Conservation (phyloP, 305 asterid genomes). For the Fraxinus floribunda region DNA sequence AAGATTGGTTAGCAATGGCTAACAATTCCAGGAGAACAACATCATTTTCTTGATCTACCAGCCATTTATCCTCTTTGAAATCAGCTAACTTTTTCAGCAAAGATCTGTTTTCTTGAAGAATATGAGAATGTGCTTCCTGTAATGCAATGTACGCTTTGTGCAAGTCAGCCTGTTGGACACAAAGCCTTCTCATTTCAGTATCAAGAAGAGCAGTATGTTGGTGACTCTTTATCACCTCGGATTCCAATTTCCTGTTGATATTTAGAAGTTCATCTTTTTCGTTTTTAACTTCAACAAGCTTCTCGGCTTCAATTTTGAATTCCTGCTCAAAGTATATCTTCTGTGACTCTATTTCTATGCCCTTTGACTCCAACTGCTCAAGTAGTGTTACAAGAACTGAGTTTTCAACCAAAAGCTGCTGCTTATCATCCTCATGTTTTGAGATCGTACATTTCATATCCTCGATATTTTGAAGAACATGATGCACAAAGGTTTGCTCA, state of each 20-base stretch:
- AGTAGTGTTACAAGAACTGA: slow-evolving; percentile 69
- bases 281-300: slow-evolving; percentile 41
- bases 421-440: slow-evolving; percentile 58
- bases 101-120: slow-evolving; percentile 48
- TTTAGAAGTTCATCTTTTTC: slow-evolving; percentile 53
- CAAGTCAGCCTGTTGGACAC: slow-evolving; percentile 42
- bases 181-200: slow-evolving; percentile 53
- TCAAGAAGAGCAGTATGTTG: slow-evolving; percentile 37
- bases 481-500: slow-evolving; percentile 49
- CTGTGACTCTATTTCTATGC: slow-evolving; percentile 53
- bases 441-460: slow-evolving; percentile 54
- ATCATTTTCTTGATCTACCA: slow-evolving; percentile 48
- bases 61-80: slow-evolving; percentile 51
- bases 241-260: slow-evolving; percentile 45
- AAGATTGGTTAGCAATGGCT: slow-evolving; percentile 41
- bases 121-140: slow-evolving; percentile 39
- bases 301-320: slow-evolving; percentile 41
- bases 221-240: slow-evolving; percentile 38
- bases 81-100: slow-evolving; percentile 49
- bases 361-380: slow-evolving; percentile 70
- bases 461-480: slow-evolving; percentile 54
- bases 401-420: slow-evolving; percentile 70
- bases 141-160: slow-evolving; percentile 41
- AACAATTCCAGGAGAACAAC: slow-evolving; percentile 51
- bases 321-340: slow-evolving; percentile 52